Evolutionary conservation across 225 moss, liverwort and hornwort species (phyloP).

Genomic region (Thuidium tamariscinum): DNA sequence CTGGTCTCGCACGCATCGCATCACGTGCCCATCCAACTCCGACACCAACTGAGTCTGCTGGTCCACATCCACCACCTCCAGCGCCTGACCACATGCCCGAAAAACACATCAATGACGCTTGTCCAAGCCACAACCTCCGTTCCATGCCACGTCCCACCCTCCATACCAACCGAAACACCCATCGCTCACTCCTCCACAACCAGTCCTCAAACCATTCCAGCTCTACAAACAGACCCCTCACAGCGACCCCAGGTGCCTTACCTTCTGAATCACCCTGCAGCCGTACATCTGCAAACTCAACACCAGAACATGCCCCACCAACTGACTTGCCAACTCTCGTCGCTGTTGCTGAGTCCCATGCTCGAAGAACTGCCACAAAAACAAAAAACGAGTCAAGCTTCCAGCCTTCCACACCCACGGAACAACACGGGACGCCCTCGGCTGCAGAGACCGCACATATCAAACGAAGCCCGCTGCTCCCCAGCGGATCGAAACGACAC

Average conservation of each 20-base stretch:
- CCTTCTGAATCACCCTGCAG: slow-evolving; percentile 98
- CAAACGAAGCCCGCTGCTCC: neutral
- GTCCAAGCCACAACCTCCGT: neutral
- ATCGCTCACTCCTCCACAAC: neutral
- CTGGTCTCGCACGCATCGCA: slow-evolving; percentile 89
- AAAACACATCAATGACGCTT: neutral
- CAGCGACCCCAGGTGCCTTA: neutral
- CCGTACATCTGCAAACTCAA: slow-evolving; percentile 99
- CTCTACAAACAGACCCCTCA: neutral
- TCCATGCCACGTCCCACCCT: neutral
- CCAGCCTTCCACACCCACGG: neutral
- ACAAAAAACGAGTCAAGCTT: neutral
- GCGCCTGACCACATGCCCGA: slow-evolving; percentile 29
- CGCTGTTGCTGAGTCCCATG: slow-evolving; percentile 89
- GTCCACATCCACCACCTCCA: slow-evolving; percentile 91
- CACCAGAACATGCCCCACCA: slow-evolving; percentile 83
- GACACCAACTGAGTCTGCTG: slow-evolving; percentile 83
- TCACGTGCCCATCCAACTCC: slow-evolving; percentile 85
- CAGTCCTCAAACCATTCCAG: neutral
- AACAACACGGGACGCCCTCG: neutral
- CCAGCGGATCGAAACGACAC: neutral
- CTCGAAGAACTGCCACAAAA: slow-evolving; percentile 71
- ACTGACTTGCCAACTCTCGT: slow-evolving; percentile 76
- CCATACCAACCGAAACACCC: neutral
- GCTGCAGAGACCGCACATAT: neutral